Evolutionary conservation across 2,329 filamentous ascomycete species (phyloP), one percentile per base, ranked within the genome.

Genomic region (Beauveria asiatica): DNA sequence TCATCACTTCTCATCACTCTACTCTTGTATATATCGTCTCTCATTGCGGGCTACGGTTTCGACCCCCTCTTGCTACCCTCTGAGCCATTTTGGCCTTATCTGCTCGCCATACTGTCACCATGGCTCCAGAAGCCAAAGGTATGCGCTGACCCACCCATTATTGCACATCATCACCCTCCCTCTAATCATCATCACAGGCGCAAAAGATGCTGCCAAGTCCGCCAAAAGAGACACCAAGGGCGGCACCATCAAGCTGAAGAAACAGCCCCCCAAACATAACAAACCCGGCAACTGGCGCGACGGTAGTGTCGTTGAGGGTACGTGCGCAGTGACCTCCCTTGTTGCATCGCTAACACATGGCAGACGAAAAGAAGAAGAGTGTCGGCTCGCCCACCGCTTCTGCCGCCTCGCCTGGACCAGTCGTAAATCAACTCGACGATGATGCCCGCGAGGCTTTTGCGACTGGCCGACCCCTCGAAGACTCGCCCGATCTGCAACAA

Each of bases 401-500:
- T 7, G 76, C 74, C 5, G 67, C 76, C 4, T 80, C 82, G 3
- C 82, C 82, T 1, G 77, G 78, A 3, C 81, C 83, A 0, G 76
- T 85, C 2, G 80, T 86, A 19, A 86, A 86, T 68, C 82, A 84
- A 57, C 82, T 96, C 56, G 90, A 95, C 67, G 86, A 92, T 62
- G 83, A 80, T 63, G 85, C 89, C 16, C 83, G 89, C 66, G 85
- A 90, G 62, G 89, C 89, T 5, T 97, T 97, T 72, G 80, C 85
- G 4, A 92, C 87, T 51, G 90, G 91, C 63, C 85, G 88, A 61
- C 91, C 92, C 0, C 81, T 96, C 65, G 87, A 92, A 67, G 92
- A 96, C 69, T 80, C 80, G 60, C 83, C 89, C 11, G 90, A 96
- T 64, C 82, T 90, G 10, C 86, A 94, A 55, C 82, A 88, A 65